phyloP scores from a whole-genome alignment of 2,329 filamentous ascomycete species.

The Pestalotiopsis sp. region DNA sequence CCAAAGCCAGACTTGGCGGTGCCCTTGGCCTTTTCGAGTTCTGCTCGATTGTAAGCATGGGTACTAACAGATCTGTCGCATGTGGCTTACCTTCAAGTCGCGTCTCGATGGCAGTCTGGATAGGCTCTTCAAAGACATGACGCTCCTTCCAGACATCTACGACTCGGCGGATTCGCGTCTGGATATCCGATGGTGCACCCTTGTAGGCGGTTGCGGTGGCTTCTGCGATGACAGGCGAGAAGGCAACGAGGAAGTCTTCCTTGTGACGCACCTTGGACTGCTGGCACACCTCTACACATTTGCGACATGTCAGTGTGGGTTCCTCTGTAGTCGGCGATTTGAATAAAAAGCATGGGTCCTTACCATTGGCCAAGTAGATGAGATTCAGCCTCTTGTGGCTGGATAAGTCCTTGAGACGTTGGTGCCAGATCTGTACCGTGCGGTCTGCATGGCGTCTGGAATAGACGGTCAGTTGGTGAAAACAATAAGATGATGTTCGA shows the following conservation, averaged over 20 bases:
- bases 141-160: slow-evolving; percentile 93
- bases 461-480: slow-evolving; percentile 10
- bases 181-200: slow-evolving; percentile 80
- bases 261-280: slow-evolving; percentile 92
- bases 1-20: slow-evolving; percentile 51
- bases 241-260: slow-evolving; percentile 88
- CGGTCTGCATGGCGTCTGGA: slow-evolving; percentile 84
- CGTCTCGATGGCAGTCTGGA: slow-evolving; percentile 78
- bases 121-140: slow-evolving; percentile 76
- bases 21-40: slow-evolving; percentile 62
- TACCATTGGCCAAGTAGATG: slow-evolving; percentile 94
- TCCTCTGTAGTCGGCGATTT: neutral
- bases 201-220: slow-evolving; percentile 90
- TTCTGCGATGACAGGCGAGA: slow-evolving; percentile 88
- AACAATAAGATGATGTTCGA: neutral
- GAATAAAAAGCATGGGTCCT: slow-evolving; percentile 22
- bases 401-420: slow-evolving; percentile 83
- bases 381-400: slow-evolving; percentile 85
- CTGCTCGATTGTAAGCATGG: slow-evolving; percentile 36
- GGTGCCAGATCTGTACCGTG: slow-evolving; percentile 89
- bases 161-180: slow-evolving; percentile 83
- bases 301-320: slow-evolving; percentile 13
- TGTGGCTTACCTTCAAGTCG: slow-evolving; percentile 70
- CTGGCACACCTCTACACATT: slow-evolving; percentile 80
- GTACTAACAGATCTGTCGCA: neutral